Evolutionary conservation across 2,329 filamentous ascomycete species (phyloP).

Genomic region (Phialophora macrospora): DNA sequence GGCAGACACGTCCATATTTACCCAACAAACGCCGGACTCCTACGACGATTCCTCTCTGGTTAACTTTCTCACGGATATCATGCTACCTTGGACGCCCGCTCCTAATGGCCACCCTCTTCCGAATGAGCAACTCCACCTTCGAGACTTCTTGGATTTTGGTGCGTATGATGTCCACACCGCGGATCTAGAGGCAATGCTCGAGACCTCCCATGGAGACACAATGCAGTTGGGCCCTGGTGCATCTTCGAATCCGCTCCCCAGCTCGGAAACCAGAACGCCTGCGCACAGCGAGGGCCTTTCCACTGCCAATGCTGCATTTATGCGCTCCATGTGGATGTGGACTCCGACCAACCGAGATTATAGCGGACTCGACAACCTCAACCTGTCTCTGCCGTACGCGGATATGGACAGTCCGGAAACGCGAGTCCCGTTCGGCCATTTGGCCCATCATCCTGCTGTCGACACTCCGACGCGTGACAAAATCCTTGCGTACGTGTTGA

Average conservation of each 20-base stretch:
- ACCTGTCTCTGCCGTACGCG: constrained; percentile 14
- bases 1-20: no score
- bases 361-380: background rate
- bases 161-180: background rate
- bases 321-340: constrained; percentile 55
- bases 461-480: constrained; percentile 13
- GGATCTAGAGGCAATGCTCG: background rate
- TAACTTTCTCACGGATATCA: constrained; percentile 25
- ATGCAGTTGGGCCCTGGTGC: background rate
- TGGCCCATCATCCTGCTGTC: constrained; percentile 10
- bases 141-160: constrained; percentile 23
- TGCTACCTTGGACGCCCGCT: constrained; percentile 4
- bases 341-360: constrained; percentile 58
- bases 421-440: background rate
- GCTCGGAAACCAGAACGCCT: constrained; percentile 12
- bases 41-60: constrained; percentile 22
- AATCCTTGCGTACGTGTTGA: constrained; percentile 43
- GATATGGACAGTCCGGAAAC: constrained; percentile 15
- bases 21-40: no score
- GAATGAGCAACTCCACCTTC: background rate
- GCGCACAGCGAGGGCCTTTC: background rate
- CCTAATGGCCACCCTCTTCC: background rate
- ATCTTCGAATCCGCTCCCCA: background rate
- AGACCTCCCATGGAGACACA: background rate
- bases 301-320: constrained; percentile 16